These are phyloP conservation scores for Papiliotrema nemorosa DNA, from an alignment of 1,284 basidiomycete genomes.

Conservation along the genomic window DNA sequence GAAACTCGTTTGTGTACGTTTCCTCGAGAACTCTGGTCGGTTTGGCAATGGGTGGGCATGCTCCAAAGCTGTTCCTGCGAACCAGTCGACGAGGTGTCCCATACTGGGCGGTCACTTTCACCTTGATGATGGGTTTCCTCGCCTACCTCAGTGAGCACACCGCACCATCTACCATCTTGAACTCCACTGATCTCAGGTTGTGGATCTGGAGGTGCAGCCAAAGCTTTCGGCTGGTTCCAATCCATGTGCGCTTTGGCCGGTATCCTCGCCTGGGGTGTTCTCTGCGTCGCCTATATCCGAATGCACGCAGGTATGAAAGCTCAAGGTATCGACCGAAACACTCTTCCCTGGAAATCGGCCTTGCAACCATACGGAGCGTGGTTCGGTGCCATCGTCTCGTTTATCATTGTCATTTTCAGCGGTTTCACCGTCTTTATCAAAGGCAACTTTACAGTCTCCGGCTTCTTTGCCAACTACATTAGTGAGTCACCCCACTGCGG, in stretches of 20 bases:
- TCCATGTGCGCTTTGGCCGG: constrained; percentile 61
- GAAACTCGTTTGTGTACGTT: constrained; percentile 63
- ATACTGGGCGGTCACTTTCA: constrained; percentile 58
- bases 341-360: constrained; percentile 56
- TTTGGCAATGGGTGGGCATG: not conserved
- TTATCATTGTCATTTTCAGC: constrained; percentile 36
- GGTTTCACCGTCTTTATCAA: constrained; percentile 57
- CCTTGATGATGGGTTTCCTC: constrained; percentile 63
- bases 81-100: not conserved
- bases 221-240: constrained; percentile 58
- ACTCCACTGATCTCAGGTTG: constrained; percentile 62
- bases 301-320: constrained; percentile 26
- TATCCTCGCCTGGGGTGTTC: constrained; percentile 9
- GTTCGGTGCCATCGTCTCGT: constrained; percentile 27
- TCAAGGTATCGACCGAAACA: constrained; percentile 25
- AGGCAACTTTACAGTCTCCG: constrained; percentile 52
- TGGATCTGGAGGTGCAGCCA: constrained; percentile 26
- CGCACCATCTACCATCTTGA: constrained; percentile 53
- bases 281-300: constrained; percentile 28
- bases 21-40: not conserved
- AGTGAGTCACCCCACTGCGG: constrained; percentile 29
- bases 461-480: constrained; percentile 45
- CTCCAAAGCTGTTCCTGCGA: not conserved
- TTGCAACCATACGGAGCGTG: constrained; percentile 20
- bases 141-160: constrained; percentile 66